Conservation (phyloP, 495 filamentous ascomycete species). For the Penicillium pulvis region DNA sequence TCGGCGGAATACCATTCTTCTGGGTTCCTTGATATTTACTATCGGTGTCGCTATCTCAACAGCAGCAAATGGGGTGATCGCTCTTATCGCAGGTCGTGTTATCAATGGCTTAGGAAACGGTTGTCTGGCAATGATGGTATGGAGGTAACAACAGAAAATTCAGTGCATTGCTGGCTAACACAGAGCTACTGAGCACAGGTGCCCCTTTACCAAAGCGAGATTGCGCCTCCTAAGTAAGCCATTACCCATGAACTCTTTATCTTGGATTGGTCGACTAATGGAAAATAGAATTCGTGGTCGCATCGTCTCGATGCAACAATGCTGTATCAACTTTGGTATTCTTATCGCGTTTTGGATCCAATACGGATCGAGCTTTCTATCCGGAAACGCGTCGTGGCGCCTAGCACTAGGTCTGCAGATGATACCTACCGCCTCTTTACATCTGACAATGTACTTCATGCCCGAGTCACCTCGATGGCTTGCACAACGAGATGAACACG, state of each 20-base stretch:
- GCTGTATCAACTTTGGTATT: conserved; percentile 73
- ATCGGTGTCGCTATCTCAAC: conserved; percentile 70
- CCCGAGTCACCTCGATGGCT: conserved; percentile 75
- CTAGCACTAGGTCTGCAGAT: conserved; percentile 74
- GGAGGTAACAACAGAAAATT: conserved; percentile 62
- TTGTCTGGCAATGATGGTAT: conserved; percentile 58
- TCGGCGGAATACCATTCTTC: conserved; percentile 63
- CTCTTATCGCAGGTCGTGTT: conserved; percentile 69
- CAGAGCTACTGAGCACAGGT: conserved; percentile 9
- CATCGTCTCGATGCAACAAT: conserved; percentile 74
- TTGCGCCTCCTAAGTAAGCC: conserved; percentile 24
- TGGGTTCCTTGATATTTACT: conserved; percentile 71
- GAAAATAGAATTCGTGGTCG: conserved; percentile 66
- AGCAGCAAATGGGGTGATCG: conserved; percentile 57
- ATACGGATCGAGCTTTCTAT: conserved; percentile 56
- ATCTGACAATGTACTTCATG: conserved; percentile 67
- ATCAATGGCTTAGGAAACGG: conserved; percentile 61
- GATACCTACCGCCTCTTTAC: conserved; percentile 62
- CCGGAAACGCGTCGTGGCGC: conserved; percentile 60
- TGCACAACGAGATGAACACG: conserved; percentile 64
- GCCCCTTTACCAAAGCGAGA: conserved; percentile 30
- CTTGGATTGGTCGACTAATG: conserved; percentile 52
- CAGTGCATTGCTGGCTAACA: conserved; percentile 63
- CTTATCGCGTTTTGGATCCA: conserved; percentile 62
- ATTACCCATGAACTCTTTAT: fast-evolving